Base-by-base conservation (phyloP, 768 basidiomycete genomes). In the Boletellus emodensis region DNA sequence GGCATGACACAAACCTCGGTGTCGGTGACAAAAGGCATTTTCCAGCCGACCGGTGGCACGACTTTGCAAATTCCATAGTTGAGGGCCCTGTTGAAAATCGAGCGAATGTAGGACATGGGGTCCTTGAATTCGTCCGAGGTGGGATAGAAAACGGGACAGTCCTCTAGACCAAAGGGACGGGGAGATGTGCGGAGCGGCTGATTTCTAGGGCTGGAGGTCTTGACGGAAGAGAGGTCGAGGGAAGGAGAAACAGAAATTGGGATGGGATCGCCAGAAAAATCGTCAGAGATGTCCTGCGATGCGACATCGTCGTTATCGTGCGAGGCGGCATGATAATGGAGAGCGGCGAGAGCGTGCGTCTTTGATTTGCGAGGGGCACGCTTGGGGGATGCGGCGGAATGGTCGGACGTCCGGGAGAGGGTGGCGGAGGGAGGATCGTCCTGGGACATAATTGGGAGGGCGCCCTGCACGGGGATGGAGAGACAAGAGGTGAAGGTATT, bases 1-100 rank as follows among this genome's bases (percentile, higher is more conserved):
- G 46, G 57, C 43, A 58, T 45, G 43, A 51, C 39, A 75, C 84
- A 54, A 59, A 93, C 94, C 81, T 94, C 90, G 15, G 92, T 92
- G 65, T 97, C 86, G 40, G 94, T 90, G 11, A 91, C 85, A 65
- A 96, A 98, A 8, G 95, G 91, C 85, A 96, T 95, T 60, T 87
- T 81, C 96, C 96, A 99, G 18, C 81, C 87, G 49, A 78, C 76
- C 2, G 96, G 96, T 54, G 96, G 96, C 22, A 97, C 81, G 49
- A 99, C 83, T 75, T 99, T 99, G 74, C 91, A 94, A 60, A 99
- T 93, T 22, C 96, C 96, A 64, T 81, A 91, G 42, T 81, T 71
- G 64, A 75, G 78, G 1, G 87, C 95, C 30, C 75, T 70, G 45
- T 81, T 80, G 17, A 84, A 78, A 56, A 94, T 87, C 51, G 83